Evolutionary conservation across 1,284 basidiomycete genomes (phyloP).

Genomic region (Exobasidium rhododendri): DNA sequence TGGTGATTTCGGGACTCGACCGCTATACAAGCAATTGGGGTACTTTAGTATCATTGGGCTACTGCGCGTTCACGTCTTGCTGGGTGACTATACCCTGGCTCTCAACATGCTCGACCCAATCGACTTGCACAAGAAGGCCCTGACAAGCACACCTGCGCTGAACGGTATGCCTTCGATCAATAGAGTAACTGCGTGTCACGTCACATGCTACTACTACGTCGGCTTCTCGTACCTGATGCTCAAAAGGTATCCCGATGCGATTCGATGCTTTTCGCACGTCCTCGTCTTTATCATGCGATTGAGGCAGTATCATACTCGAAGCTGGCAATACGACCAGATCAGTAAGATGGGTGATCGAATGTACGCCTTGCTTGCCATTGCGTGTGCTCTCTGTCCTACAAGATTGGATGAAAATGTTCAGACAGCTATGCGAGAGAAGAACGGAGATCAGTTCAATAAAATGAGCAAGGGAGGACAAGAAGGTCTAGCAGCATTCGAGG

Average conservation of each 20-base stretch:
- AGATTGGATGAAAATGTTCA: slow-evolving; percentile 90
- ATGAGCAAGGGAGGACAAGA: slow-evolving; percentile 63
- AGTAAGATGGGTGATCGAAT: slow-evolving; percentile 96
- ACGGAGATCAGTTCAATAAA: slow-evolving; percentile 81
- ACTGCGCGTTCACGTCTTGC: slow-evolving; percentile 86
- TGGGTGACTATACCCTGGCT: slow-evolving; percentile 92
- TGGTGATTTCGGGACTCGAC: slow-evolving; percentile 84
- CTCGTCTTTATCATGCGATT: slow-evolving; percentile 63
- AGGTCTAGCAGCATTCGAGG: slow-evolving; percentile 79
- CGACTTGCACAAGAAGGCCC: slow-evolving; percentile 60
- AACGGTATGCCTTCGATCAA: slow-evolving; percentile 33
- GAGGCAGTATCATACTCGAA: slow-evolving; percentile 83
- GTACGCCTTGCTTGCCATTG: slow-evolving; percentile 92
- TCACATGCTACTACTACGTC: slow-evolving; percentile 90
- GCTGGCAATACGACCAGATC: slow-evolving; percentile 96
- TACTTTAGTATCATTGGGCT: slow-evolving; percentile 96
- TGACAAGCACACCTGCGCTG: neutral
- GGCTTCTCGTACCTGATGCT: slow-evolving; percentile 96
- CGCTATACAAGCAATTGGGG: slow-evolving; percentile 91
- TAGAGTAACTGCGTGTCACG: slow-evolving; percentile 60
- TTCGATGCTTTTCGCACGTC: slow-evolving; percentile 85
- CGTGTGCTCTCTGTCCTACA: slow-evolving; percentile 82
- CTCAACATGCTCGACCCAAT: slow-evolving; percentile 93
- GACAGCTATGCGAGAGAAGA: slow-evolving; percentile 86
- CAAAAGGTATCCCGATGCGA: slow-evolving; percentile 88